phyloP scores from a whole-genome alignment of 805 yeast species.

The Zygoascus biomembranicola region DNA sequence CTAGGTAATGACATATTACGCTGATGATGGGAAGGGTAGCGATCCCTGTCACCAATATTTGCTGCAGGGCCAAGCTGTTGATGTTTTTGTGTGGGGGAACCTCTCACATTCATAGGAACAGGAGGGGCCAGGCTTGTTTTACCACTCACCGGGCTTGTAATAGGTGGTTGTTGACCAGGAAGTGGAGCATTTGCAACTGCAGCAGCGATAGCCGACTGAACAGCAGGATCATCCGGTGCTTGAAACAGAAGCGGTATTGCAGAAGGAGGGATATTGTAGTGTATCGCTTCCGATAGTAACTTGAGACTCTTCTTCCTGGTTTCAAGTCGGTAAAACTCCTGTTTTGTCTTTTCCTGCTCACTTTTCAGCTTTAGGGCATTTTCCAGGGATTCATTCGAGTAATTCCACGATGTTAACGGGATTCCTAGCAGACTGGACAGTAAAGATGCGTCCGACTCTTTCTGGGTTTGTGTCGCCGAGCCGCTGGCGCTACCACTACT shows the following conservation, averaged over 20 bases:
- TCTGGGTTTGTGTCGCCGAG: background rate
- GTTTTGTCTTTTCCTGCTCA: conserved; percentile 78
- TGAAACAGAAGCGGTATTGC: conserved; percentile 53
- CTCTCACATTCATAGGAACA: background rate
- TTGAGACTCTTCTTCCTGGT: conserved; percentile 50
- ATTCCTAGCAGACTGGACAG: conserved; percentile 40
- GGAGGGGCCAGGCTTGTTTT: background rate
- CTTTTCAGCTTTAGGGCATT: conserved; percentile 51
- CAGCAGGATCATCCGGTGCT: conserved; percentile 8
- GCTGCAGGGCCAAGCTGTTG: background rate
- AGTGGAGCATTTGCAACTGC: conserved; percentile 2
- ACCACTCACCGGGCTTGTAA: background rate
- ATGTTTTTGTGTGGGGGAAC: background rate
- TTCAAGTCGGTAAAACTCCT: conserved; percentile 66
- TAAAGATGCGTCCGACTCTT: background rate
- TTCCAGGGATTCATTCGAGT: conserved; percentile 47
- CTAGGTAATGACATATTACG: conserved; percentile 20
- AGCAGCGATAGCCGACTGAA: conserved; percentile 6
- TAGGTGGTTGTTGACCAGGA: conserved; percentile 12
- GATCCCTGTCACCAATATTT: background rate
- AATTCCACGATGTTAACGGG: conserved; percentile 44
- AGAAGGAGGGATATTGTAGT: conserved; percentile 54
- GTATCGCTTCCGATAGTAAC: conserved; percentile 51
- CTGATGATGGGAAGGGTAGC: conserved; percentile 11
- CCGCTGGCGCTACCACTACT: background rate